phyloP scores from a whole-genome alignment of 2,329 filamentous ascomycete species.

The Penicillium sp. region DNA sequence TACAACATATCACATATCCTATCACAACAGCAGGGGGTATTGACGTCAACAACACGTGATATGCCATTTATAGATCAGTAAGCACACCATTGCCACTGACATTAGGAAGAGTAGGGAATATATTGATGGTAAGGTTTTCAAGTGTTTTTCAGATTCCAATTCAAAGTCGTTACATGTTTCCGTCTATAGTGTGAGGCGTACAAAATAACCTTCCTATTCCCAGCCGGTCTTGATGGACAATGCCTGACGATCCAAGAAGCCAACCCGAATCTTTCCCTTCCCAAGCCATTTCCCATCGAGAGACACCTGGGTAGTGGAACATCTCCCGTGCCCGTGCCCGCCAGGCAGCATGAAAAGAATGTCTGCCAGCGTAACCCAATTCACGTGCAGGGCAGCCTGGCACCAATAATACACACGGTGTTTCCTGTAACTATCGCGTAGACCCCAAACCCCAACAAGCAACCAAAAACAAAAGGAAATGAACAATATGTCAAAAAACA shows the following conservation, averaged over 20 bases:
- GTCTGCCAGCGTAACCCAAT: constrained; percentile 8
- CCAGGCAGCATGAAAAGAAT: constrained; percentile 17
- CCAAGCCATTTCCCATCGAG: neutral
- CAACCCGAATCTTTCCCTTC: constrained; percentile 5
- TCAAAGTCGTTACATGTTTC: constrained; percentile 7
- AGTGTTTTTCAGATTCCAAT: neutral
- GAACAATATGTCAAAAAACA: neutral
- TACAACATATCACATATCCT: neutral
- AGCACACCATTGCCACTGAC: neutral
- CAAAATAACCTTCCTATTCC: constrained; percentile 5
- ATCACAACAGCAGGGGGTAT: neutral
- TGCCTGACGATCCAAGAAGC: constrained; percentile 19
- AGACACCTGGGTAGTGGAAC: neutral
- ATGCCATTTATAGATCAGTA: neutral
- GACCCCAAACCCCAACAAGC: neutral
- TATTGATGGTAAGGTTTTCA: neutral
- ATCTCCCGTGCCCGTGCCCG: constrained; percentile 17
- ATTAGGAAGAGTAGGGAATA: neutral
- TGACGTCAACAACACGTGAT: constrained; percentile 10
- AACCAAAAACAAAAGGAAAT: neutral
- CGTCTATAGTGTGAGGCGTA: constrained; percentile 7
- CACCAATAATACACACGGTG: constrained; percentile 21
- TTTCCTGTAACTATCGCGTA: neutral
- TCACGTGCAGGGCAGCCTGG: constrained; percentile 3
- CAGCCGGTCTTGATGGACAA: constrained; percentile 16